Conservation (phyloP, 768 basidiomycete species). For the Exsudoporus frostii region DNA sequence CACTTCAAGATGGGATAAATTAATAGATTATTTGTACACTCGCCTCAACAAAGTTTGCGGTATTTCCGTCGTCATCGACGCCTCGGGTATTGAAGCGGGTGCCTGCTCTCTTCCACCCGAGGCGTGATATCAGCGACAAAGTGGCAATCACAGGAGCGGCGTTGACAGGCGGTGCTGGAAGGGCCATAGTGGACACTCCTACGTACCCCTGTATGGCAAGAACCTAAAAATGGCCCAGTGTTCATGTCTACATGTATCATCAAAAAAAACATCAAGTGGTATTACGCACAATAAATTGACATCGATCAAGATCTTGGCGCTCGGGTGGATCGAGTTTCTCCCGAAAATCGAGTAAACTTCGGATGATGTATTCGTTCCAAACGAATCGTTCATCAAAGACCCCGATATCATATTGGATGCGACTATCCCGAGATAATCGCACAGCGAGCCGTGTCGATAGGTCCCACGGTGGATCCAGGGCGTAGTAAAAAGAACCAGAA, state of each 20-base stretch:
- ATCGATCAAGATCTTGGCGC: conserved; percentile 71
- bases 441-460: conserved; percentile 78
- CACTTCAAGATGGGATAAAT: conserved; percentile 6
- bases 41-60: conserved; percentile 96
- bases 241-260: conserved; percentile 1
- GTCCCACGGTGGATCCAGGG: conserved; percentile 82
- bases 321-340: conserved; percentile 69
- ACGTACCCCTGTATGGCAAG: conserved; percentile 94
- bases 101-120: conserved; percentile 94
- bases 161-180: conserved; percentile 71
- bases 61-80: conserved; percentile 92
- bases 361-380: conserved; percentile 92
- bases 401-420: conserved; percentile 44
- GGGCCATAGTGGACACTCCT: conserved; percentile 74
- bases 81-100: conserved; percentile 97
- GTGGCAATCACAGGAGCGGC: conserved; percentile 72
- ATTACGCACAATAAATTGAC: conserved; percentile 76
- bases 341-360: conserved; percentile 85
- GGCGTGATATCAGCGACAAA: conserved; percentile 76
- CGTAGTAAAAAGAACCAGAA: conserved; percentile 92
- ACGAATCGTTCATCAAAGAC: conserved; percentile 85
- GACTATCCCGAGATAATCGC: conserved; percentile 55
- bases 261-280: conserved; percentile 5
- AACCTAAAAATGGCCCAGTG: conserved; percentile 44
- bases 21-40: conserved; percentile 18